These are phyloP conservation scores for Fusarium multiceps DNA, from an alignment of 2,329 filamentous ascomycete genomes.

Conservation along the genomic window DNA sequence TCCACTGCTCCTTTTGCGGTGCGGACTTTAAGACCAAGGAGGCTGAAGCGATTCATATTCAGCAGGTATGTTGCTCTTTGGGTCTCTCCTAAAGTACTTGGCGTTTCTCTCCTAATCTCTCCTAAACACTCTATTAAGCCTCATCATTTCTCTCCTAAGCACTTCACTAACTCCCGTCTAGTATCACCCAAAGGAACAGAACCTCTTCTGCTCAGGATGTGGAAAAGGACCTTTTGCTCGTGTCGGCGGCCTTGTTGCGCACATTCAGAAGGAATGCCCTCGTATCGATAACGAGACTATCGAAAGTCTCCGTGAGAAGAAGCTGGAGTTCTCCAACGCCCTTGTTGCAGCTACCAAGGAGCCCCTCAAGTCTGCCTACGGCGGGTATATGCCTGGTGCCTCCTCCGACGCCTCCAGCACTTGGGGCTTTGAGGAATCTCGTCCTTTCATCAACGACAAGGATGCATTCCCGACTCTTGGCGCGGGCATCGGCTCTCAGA, in stretches of 20 bases:
- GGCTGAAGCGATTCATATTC: slow-evolving; percentile 51
- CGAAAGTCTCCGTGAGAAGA: slow-evolving; percentile 51
- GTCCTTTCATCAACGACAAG: slow-evolving; percentile 16
- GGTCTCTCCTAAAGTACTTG: too few species aligned
- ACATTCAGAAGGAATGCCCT: slow-evolving; percentile 59
- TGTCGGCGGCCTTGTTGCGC: slow-evolving; percentile 54
- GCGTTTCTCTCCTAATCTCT: neutral
- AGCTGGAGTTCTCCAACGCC: slow-evolving; percentile 50
- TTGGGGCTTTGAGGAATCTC: neutral
- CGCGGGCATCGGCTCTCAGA: neutral
- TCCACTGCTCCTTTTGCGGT: slow-evolving; percentile 55
- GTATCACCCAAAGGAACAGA: slow-evolving; percentile 55
- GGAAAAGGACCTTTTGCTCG: slow-evolving; percentile 50
- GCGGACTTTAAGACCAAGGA: slow-evolving; percentile 50
- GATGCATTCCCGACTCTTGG: slow-evolving; percentile 34
- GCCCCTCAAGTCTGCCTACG: slow-evolving; percentile 47
- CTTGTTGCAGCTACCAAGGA: slow-evolving; percentile 45
- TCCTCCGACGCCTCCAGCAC: neutral
- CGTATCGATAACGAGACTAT: slow-evolving; percentile 50
- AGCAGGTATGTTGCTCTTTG: slow-evolving; percentile 47
- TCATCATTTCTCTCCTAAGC: neutral
- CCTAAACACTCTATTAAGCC: slow-evolving; percentile 1
- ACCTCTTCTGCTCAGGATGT: slow-evolving; percentile 62
- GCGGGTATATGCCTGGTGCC: slow-evolving; percentile 40
- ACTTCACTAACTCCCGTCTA: slow-evolving; percentile 36